phyloP scores from a whole-genome alignment of 768 basidiomycete species.

The Russula compacta region DNA sequence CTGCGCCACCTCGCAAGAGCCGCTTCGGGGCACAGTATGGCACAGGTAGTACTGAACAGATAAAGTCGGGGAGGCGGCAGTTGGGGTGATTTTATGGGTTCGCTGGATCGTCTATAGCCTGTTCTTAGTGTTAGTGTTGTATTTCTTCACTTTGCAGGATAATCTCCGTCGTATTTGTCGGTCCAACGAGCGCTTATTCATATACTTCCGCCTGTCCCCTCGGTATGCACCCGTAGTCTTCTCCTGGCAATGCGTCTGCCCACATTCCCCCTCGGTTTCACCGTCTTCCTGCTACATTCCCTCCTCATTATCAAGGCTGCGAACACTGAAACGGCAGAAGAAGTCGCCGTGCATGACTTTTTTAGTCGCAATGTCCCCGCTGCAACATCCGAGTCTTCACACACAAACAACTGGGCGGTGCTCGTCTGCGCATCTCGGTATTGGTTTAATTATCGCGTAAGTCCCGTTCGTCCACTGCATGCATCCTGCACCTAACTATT shows the following conservation, averaged over 20 bases:
- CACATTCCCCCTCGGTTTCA: neutral
- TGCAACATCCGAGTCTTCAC: conserved; percentile 28
- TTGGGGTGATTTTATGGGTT: neutral
- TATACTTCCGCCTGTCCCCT: no score
- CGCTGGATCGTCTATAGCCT: neutral
- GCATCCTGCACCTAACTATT: neutral
- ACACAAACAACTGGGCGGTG: conserved; percentile 99
- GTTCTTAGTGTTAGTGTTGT: neutral
- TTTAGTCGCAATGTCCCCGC: conserved; percentile 5
- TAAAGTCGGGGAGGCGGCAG: conserved; percentile 2
- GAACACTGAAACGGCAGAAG: neutral
- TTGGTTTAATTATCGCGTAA: conserved; percentile 97
- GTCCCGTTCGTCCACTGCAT: conserved; percentile 24
- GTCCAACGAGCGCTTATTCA: neutral
- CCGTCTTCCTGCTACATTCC: conserved; percentile 1
- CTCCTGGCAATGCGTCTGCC: neutral
- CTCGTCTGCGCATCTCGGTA: conserved; percentile 89
- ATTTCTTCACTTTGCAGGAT: no score
- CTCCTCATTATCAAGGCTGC: neutral
- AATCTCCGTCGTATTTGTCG: neutral
- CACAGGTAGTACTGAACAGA: neutral
- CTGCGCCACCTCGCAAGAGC: conserved; percentile 10
- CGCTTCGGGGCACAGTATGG: conserved; percentile 10
- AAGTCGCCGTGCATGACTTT: conserved; percentile 3
- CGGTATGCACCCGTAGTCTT: neutral